Base-by-base conservation (phyloP, 345 rosid genomes). In the Eucalyptus regnans region DNA sequence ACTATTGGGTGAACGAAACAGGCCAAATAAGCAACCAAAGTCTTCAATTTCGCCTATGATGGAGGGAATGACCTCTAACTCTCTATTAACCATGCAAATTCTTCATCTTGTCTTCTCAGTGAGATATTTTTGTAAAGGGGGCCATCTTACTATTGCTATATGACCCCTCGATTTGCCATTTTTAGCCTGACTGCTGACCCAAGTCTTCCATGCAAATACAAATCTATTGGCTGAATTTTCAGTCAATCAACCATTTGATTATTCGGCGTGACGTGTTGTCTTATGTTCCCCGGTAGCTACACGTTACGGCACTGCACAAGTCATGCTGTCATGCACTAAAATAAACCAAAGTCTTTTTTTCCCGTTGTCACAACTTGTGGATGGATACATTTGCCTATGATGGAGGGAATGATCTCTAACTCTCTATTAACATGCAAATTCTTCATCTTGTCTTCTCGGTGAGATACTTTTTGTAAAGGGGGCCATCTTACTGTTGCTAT, bases 191-290 rank as follows among this genome's bases (percentile, higher is more conserved):
- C 6, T 15, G 52, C 2, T 50, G 18, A 15, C 60, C 25, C 5
- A 20, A 54, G 60, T 54, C 25, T 54, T 15, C 60, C 58, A 54
- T 20, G 58, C 58, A 54, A 54, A 20, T 54, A 54, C 58, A 54
- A 9, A 18, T 54, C 25, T 7, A 20, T 20, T 54, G 2, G 25
- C 56, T 52, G 56, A 52, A 52, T 52, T 52, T 4, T 17, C 3
- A 51, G 54, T 15, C 54, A 51, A 51, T 52, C 25, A 54, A 54
- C 8, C 56, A 7, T 20, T 54, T 18, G 58, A 8, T 4, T 11
- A 4, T 22, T 9, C 2, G 29, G 23, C 62, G 3, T 4, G 9
- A 18, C 1, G 9, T 56, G 8, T 22, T 56, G 3, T 9, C 12
- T 56, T 20, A 22, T 56, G 11, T 20, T 56, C 62, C 12, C 62